Conservation (phyloP, 2,329 filamentous ascomycete species). For the Colletotrichum phormii region DNA sequence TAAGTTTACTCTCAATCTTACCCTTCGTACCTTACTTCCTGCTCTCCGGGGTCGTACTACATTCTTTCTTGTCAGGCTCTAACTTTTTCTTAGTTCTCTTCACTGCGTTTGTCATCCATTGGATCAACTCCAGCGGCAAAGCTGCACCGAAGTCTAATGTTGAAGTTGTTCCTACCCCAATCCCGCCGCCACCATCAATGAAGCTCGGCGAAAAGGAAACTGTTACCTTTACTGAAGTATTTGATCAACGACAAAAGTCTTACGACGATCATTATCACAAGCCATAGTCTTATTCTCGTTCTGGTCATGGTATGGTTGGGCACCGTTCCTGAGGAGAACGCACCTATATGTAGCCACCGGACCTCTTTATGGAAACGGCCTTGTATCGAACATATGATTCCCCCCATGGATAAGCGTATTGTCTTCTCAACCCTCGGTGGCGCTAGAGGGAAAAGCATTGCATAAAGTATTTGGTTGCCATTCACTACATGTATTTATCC, state of each 20-base stretch:
- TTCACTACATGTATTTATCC: background rate
- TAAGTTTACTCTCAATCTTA: background rate
- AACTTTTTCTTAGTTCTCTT: background rate
- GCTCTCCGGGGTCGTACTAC: too few relatives aligned
- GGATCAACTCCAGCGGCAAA: conserved; percentile 11
- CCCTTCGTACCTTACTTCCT: too few relatives aligned
- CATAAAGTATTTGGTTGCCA: background rate
- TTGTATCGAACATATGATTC: background rate
- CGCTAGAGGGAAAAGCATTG: background rate
- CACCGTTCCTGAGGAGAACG: background rate
- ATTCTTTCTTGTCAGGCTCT: background rate
- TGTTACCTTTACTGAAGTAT: background rate
- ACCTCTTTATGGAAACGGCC: background rate
- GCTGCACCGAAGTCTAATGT: background rate
- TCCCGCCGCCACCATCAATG: background rate
- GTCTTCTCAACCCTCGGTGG: background rate
- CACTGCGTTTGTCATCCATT: background rate
- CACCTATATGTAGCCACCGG: background rate
- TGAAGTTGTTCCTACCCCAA: background rate
- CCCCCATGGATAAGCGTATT: background rate
- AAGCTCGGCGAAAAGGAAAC: background rate
- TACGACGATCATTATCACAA: background rate
- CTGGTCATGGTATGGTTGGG: background rate
- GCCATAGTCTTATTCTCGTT: background rate
- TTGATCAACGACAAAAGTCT: background rate